phyloP scores from a whole-genome alignment of 768 basidiomycete genomes.

The Suillus bovinus region DNA sequence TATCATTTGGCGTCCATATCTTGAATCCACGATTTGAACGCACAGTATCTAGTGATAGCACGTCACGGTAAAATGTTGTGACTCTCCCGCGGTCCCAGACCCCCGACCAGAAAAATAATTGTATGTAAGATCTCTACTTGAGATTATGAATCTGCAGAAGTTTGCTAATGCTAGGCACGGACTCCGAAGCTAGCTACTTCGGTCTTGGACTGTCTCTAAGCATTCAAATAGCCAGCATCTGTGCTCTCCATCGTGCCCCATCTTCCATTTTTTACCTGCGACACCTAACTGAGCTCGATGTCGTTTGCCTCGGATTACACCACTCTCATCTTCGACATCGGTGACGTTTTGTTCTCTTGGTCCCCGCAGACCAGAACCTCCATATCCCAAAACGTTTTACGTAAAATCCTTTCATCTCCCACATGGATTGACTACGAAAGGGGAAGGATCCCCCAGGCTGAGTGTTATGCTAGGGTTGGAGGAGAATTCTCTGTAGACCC shows the following conservation, averaged over 20 bases:
- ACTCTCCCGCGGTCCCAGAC: not conserved
- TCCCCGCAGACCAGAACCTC: constrained; percentile 45
- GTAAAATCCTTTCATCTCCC: constrained; percentile 42
- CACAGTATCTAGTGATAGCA: not conserved
- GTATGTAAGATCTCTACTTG: constrained; percentile 1
- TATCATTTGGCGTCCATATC: not conserved
- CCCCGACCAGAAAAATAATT: not conserved
- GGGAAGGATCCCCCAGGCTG: constrained; percentile 43
- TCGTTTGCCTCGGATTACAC: constrained; percentile 5
- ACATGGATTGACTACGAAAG: constrained; percentile 59
- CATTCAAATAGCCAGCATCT: constrained; percentile 8
- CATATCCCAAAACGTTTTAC: constrained; percentile 42
- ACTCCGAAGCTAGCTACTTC: not conserved
- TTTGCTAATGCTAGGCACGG: constrained; percentile 8
- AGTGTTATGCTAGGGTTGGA: constrained; percentile 44
- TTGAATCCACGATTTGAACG: not conserved
- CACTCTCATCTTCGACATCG: constrained; percentile 53
- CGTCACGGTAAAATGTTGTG: not conserved
- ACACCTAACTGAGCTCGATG: not conserved
- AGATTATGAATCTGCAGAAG: constrained; percentile 3
- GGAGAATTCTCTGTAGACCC: constrained; percentile 39
- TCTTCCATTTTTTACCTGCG: not conserved
- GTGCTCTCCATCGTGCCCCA: not conserved
- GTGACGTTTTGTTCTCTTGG: constrained; percentile 59
- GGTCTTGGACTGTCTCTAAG: not conserved